Evolutionary conservation across 2,329 filamentous ascomycete species (phyloP).

Genomic region (Pseudocercospora crystallina): DNA sequence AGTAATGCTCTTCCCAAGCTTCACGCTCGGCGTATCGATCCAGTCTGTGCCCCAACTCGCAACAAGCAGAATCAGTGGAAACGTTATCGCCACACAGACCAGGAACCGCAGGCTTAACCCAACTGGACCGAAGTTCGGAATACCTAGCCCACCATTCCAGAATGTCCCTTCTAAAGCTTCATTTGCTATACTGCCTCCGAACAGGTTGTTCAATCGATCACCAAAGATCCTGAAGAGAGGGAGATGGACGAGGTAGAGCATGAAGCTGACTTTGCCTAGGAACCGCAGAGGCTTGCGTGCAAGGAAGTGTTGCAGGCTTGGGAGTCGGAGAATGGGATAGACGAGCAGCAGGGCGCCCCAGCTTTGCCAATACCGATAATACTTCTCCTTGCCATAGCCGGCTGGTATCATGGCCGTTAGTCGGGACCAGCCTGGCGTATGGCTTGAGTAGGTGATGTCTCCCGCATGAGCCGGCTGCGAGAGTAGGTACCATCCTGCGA

Average conservation of each 20-base stretch:
- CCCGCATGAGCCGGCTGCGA: conserved; percentile 27
- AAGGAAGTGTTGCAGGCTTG: conserved; percentile 51
- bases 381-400: conserved; percentile 16
- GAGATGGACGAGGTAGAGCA: conserved; percentile 62
- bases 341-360: conserved; percentile 55
- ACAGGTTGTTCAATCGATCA: conserved; percentile 53
- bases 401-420: conserved; percentile 46
- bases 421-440: conserved; percentile 58
- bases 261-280: conserved; percentile 60
- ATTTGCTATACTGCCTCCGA: conserved; percentile 44
- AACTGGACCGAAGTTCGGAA: conserved; percentile 56
- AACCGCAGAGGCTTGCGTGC: conserved; percentile 54
- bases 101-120: conserved; percentile 53
- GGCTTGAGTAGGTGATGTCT: conserved; percentile 49
- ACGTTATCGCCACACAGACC: conserved; percentile 56
- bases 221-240: conserved; percentile 55
- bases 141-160: conserved; percentile 52
- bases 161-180: conserved; percentile 43
- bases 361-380: conserved; percentile 57
- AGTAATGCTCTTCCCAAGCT: conserved; percentile 58
- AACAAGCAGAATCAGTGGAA: conserved; percentile 56
- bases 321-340: conserved; percentile 48
- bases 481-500: conserved; percentile 13
- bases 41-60: conserved; percentile 58
- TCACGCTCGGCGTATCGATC: conserved; percentile 57